Evolutionary conservation across 306 rosid genomes (phyloP), one percentile per base, ranked within the genome.

Genomic region (barrel medic (Medicago truncatula)): DNA sequence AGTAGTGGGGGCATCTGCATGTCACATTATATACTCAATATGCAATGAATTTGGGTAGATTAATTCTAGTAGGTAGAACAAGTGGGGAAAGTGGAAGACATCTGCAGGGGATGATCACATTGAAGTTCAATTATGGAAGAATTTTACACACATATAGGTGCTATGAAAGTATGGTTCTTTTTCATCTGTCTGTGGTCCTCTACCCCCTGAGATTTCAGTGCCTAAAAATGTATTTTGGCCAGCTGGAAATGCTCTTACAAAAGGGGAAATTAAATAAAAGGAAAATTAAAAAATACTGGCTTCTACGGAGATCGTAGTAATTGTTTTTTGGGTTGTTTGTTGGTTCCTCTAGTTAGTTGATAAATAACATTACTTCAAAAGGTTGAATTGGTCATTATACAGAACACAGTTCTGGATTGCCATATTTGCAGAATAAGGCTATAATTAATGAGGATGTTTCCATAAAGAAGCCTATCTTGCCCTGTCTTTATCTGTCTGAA

Each of bases 111-210:
- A 80, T 72, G 86, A 84, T 82, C 85, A 77, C 76, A 83, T 59
- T 56, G 49, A 83, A 63, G 82, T 85, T 86, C 84, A 89, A 83
- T 85, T 71, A 79, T 86, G 79, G 83, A 81, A 82, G 80, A 81
- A 72, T 70, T 74, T 44, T 74, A 62, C 67, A 60, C 72, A 59
- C 74, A 77, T 75, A 82, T 75, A 82, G 78, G 86, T 83, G 68
- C 85, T 86, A 75, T 88, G 85, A 63, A 78, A 81, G 62, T 82
- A 74, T 79, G 67, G 76, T 79, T 39, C 71, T 85, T 84, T 79
- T 66, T 75, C 78, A 72, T 77, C 79, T 78, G 83, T 80, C 68
- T 21, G 60, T 82, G 91, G 91, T 87, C 94, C 94, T 88, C 91
- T 73, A 49, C 78, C 73, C 80, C 75, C 74, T 84, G 80, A 75